Conservation (phyloP, 2,329 filamentous ascomycete species). For the Diaporthe ilicicola region DNA sequence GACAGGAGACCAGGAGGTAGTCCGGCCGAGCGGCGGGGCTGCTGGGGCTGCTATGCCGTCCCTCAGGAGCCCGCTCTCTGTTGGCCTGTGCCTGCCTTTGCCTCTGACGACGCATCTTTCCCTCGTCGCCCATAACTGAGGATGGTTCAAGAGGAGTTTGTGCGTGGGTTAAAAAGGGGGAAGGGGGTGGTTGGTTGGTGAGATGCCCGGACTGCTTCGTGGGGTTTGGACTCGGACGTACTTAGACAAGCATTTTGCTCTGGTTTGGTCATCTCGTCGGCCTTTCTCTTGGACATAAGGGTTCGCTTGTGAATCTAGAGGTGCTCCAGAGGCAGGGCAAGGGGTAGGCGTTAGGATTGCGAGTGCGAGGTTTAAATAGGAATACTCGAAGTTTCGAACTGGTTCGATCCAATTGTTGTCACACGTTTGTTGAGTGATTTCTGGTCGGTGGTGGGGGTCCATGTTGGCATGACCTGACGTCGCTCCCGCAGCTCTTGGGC, state of each 20-base stretch:
- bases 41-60: not conserved
- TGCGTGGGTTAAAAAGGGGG: conserved; percentile 34
- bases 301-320: not conserved
- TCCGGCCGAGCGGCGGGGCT: conserved; percentile 38
- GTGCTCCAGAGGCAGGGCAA: not conserved
- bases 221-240: conserved; percentile 53
- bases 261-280: conserved; percentile 58
- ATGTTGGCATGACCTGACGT: conserved; percentile 27
- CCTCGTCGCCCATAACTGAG: not conserved
- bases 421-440: conserved; percentile 34
- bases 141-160: not conserved
- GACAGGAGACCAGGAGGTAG: conserved; percentile 57
- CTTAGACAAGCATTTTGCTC: conserved; percentile 70
- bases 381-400: conserved; percentile 10
- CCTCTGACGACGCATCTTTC: conserved; percentile 4
- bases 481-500: conserved; percentile 6
- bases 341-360: not conserved
- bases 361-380: conserved; percentile 31
- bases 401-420: conserved; percentile 23
- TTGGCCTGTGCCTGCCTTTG: not conserved
- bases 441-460: conserved; percentile 30
- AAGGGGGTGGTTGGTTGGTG: not conserved
- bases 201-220: conserved; percentile 17
- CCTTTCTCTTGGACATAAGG: conserved; percentile 34
- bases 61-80: not conserved